These are phyloP conservation scores for Penicillium turbatum DNA, from an alignment of 495 filamentous ascomycete genomes.

Conservation along the genomic window DNA sequence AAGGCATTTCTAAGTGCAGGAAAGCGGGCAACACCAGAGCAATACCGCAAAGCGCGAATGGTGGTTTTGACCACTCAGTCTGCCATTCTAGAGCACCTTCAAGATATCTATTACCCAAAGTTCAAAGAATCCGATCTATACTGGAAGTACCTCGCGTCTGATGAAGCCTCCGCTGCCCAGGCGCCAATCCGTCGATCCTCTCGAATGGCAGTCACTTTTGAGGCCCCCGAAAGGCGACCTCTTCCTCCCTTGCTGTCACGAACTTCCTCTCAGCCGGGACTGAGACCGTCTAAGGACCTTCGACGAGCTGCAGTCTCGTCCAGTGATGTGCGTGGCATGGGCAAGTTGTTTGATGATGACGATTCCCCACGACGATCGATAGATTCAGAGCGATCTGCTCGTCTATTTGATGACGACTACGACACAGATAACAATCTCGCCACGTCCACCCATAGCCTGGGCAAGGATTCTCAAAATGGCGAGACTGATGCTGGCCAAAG, in stretches of 20 bases:
- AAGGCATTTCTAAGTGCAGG: constrained; percentile 75
- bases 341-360: constrained; percentile 44
- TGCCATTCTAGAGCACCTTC: constrained; percentile 74
- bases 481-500: constrained; percentile 43
- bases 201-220: constrained; percentile 23
- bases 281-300: constrained; percentile 43
- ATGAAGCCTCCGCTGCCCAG: constrained; percentile 58
- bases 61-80: constrained; percentile 83
- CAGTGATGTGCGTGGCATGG: constrained; percentile 48
- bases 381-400: constrained; percentile 50
- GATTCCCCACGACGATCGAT: constrained; percentile 51
- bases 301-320: constrained; percentile 56
- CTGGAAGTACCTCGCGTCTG: constrained; percentile 90
- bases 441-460: constrained; percentile 55
- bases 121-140: constrained; percentile 92
- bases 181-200: constrained; percentile 20
- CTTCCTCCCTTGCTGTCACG: constrained; percentile 42
- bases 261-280: constrained; percentile 36
- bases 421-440: constrained; percentile 59
- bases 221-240: constrained; percentile 35
- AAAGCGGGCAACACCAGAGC: constrained; percentile 64
- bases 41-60: constrained; percentile 79
- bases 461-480: constrained; percentile 47
- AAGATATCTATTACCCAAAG: constrained; percentile 68
- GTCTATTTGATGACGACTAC: constrained; percentile 63